Evolutionary conservation across 2,329 filamentous ascomycete genomes (phyloP).

Genomic region (Nectriaceae sp.): DNA sequence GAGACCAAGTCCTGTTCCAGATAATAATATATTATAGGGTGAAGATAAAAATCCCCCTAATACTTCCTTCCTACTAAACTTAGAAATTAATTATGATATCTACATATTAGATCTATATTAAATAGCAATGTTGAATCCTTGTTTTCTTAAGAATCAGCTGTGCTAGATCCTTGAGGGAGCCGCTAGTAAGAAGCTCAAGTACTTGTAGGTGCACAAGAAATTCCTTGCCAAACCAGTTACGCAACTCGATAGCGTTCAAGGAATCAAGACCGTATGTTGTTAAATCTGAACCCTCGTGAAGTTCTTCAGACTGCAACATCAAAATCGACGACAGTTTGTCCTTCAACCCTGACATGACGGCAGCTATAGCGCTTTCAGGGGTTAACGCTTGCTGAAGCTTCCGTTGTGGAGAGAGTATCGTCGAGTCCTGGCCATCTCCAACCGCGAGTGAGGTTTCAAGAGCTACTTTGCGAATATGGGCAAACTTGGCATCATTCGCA

Average conservation of each 20-base stretch:
- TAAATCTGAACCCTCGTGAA: constrained; percentile 23
- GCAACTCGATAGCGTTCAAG: constrained; percentile 51
- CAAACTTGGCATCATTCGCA: constrained; percentile 56
- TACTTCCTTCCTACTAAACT: too few species aligned
- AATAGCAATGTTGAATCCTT: constrained; percentile 13
- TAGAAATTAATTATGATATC: too few species aligned
- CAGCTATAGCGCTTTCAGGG: constrained; percentile 22
- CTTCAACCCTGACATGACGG: constrained; percentile 25
- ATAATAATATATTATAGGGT: too few species aligned
- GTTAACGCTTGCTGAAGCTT: constrained; percentile 7
- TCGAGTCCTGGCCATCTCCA: constrained; percentile 20
- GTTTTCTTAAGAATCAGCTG: constrained; percentile 28
- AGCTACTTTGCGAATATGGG: constrained; percentile 44
- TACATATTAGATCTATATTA: too few species aligned
- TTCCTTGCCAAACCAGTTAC: constrained; percentile 52
- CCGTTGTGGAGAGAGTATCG: constrained; percentile 11
- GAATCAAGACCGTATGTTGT: constrained; percentile 43
- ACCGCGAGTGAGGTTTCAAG: constrained; percentile 23
- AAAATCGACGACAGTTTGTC: constrained; percentile 35
- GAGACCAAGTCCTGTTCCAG: too few species aligned
- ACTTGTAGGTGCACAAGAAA: constrained; percentile 47
- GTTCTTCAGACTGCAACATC: constrained; percentile 26
- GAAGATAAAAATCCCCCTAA: too few species aligned
- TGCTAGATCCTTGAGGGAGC: constrained; percentile 34
- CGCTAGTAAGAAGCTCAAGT: constrained; percentile 55